These are phyloP conservation scores for Plectosphaerella plurivora DNA, from an alignment of 2,329 filamentous ascomycete genomes.

Conservation along the genomic window DNA sequence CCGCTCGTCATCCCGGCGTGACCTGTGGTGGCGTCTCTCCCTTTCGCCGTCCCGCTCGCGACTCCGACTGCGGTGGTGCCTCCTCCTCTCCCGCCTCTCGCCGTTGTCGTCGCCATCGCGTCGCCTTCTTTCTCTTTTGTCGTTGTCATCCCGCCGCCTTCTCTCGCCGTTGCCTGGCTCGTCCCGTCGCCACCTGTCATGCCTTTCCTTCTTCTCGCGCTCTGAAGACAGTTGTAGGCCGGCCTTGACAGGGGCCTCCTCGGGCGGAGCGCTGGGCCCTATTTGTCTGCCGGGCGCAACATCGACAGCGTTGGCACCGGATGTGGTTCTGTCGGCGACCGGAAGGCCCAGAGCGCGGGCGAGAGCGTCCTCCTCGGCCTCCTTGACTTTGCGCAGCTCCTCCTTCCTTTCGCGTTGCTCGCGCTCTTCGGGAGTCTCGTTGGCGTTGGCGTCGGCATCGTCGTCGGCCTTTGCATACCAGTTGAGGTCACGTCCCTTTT, in stretches of 20 bases:
- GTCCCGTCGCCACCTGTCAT: slow-evolving; percentile 12
- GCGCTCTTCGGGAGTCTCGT: slow-evolving; percentile 55
- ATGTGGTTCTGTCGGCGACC: slow-evolving; percentile 54
- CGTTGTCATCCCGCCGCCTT: slow-evolving; percentile 24
- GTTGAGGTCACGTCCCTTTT: slow-evolving; percentile 65
- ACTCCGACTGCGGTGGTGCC: slow-evolving; percentile 30
- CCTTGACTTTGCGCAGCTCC: slow-evolving; percentile 78
- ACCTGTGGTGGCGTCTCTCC: slow-evolving; percentile 20
- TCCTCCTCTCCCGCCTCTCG: slow-evolving; percentile 24
- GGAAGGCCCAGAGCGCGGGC: slow-evolving; percentile 78
- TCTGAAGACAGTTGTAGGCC: slow-evolving; percentile 13
- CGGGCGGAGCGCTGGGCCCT: slow-evolving; percentile 17
- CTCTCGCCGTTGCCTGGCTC: slow-evolving; percentile 19
- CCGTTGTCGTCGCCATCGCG: slow-evolving; percentile 21
- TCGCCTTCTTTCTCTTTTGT: slow-evolving; percentile 17
- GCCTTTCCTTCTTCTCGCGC: slow-evolving; percentile 13
- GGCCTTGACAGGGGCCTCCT: slow-evolving; percentile 16
- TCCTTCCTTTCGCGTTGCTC: slow-evolving; percentile 61
- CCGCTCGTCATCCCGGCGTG: slow-evolving; percentile 16
- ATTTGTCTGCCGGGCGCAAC: slow-evolving; percentile 39
- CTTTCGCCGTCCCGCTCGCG: slow-evolving; percentile 10
- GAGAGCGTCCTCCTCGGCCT: slow-evolving; percentile 90
- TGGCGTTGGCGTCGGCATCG: slow-evolving; percentile 38
- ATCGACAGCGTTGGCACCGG: slow-evolving; percentile 65
- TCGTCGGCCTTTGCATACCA: slow-evolving; percentile 62